These are phyloP conservation scores for Prunus yedoensis DNA, from an alignment of 331 rosid species.

Conservation along the genomic window DNA sequence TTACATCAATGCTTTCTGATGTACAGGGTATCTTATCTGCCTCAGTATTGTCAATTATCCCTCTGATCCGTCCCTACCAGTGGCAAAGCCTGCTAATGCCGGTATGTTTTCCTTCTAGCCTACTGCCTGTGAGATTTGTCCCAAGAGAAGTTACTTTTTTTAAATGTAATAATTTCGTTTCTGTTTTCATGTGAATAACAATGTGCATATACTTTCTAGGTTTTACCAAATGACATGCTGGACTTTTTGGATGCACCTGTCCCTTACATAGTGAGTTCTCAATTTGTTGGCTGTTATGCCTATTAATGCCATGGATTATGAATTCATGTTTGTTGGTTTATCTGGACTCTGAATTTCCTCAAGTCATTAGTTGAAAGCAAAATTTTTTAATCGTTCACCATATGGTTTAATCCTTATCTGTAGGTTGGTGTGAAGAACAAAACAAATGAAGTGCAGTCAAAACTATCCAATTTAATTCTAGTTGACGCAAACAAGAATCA, in stretches of 20 bases:
- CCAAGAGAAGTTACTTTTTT: not conserved
- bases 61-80: conserved; percentile 88
- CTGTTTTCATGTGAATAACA: conserved; percentile 32
- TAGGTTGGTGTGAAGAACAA: conserved; percentile 87
- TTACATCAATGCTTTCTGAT: conserved; percentile 16
- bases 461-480: conserved; percentile 59
- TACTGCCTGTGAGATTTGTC: not conserved
- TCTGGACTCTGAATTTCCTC: not conserved
- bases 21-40: conserved; percentile 93
- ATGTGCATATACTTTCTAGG: conserved; percentile 48
- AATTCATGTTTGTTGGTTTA: conserved; percentile 8
- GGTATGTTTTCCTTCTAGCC: conserved; percentile 45
- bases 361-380: not conserved
- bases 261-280: conserved; percentile 82
- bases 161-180: not conserved
- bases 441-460: conserved; percentile 80
- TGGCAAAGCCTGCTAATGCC: conserved; percentile 99
- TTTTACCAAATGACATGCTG: conserved; percentile 94
- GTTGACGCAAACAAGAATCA: conserved; percentile 89
- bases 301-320: not conserved
- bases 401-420: conserved; percentile 4
- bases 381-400: not conserved
- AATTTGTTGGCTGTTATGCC: conserved; percentile 7
- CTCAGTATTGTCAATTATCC: conserved; percentile 81
- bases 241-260: conserved; percentile 99